Evolutionary conservation across 2,329 filamentous ascomycete species (phyloP).

Genomic region (Aspergillus novoparasiticus): DNA sequence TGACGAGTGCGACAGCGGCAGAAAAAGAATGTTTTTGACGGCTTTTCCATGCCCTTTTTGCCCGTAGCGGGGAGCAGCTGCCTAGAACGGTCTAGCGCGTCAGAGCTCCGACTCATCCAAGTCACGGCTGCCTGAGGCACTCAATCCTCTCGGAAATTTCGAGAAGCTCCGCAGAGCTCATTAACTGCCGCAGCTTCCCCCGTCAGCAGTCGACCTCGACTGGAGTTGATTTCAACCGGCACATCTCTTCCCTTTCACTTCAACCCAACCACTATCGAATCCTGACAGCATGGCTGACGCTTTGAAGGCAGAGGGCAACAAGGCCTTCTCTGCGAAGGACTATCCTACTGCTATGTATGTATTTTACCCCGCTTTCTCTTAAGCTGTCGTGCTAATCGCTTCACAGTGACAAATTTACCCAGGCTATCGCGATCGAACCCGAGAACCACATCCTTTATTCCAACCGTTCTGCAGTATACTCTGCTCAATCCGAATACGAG

Average conservation of each 20-base stretch:
- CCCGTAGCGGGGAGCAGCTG: conserved; percentile 24
- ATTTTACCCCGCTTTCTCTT: conserved; percentile 35
- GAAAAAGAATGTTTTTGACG: conserved; percentile 32
- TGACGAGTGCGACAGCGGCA: conserved; percentile 1
- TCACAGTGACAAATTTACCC: conserved; percentile 83
- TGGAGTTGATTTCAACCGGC: conserved; percentile 7
- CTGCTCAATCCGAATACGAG: conserved; percentile 86
- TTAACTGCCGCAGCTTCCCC: conserved; percentile 18
- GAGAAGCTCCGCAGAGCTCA: conserved; percentile 42
- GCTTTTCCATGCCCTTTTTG: conserved; percentile 24
- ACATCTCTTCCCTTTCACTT: conserved; percentile 4
- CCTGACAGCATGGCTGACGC: conserved; percentile 65
- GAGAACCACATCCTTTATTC: conserved; percentile 96
- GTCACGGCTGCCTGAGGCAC: conserved; percentile 28
- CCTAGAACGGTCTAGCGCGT: conserved; percentile 23
- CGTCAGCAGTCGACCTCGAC: conserved; percentile 15
- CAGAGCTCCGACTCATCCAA: conserved; percentile 10
- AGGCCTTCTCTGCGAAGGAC: conserved; percentile 96
- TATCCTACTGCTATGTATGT: conserved; percentile 93
- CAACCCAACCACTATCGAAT: conserved; percentile 5
- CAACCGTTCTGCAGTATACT: conserved; percentile 85
- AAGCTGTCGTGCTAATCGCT: conserved; percentile 11
- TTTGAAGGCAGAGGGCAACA: conserved; percentile 97
- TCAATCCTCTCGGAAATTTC: conserved; percentile 45
- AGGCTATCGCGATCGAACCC: conserved; percentile 87